A percentile compares a stretch with the other conserved stretches of the same genome.
Evolutionary conservation across 2,329 filamentous ascomycete species (phyloP).

Genomic region (Didymella segeticola): DNA sequence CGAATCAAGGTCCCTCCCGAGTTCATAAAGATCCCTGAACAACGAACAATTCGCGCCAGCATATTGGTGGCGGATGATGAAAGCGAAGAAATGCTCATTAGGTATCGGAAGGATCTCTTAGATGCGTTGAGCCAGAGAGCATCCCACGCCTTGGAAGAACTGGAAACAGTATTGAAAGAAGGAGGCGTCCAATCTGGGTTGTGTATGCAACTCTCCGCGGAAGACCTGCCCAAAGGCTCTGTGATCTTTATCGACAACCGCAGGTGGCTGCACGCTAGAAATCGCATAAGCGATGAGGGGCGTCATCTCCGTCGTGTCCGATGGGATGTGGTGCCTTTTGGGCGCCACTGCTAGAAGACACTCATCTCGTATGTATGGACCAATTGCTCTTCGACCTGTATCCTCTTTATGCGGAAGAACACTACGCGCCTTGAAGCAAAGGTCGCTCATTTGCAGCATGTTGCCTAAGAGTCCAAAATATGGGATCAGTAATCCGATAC

Average conservation of each 20-base stretch:
- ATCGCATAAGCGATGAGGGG: not conserved
- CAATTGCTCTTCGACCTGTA: not conserved
- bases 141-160: slow-evolving; percentile 1
- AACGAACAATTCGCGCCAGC: not conserved
- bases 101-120: slow-evolving; percentile 3
- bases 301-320: slow-evolving; percentile 4
- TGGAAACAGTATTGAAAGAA: not conserved
- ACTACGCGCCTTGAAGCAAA: not conserved
- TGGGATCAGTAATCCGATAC: not conserved
- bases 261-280: slow-evolving; percentile 4
- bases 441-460: not conserved
- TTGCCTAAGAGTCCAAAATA: not conserved
- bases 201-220: not conserved
- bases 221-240: slow-evolving; percentile 3
- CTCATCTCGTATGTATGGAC: not conserved
- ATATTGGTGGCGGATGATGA: slow-evolving; percentile 1
- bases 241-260: slow-evolving; percentile 3
- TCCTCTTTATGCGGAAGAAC: not conserved
- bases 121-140: not conserved
- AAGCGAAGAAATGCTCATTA: not conserved
- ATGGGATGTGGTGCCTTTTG: slow-evolving; percentile 1
- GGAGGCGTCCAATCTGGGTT: not conserved
- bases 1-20: slow-evolving; percentile 3
- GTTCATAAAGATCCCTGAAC: not conserved
- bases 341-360: not conserved